These are phyloP conservation scores for Tylopilus sp. DNA, from an alignment of 768 basidiomycete genomes.

Conservation along the genomic window DNA sequence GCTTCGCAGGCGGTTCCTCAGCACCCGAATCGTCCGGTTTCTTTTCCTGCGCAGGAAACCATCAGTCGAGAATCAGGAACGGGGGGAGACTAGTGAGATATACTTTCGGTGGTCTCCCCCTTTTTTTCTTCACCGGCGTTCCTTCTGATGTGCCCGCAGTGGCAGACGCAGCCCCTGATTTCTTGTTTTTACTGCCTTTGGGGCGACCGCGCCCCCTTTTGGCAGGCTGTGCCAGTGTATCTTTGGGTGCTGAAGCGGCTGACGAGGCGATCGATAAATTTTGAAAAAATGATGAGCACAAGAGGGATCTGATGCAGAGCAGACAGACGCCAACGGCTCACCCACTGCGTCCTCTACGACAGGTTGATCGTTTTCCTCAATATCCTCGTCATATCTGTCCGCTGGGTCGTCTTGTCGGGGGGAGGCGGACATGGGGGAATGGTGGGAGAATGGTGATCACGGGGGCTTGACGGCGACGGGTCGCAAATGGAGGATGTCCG, in stretches of 20 bases:
- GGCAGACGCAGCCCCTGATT: slow-evolving; percentile 35
- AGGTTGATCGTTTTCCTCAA: slow-evolving; percentile 48
- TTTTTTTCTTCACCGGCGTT: slow-evolving; percentile 39
- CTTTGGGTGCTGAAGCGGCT: slow-evolving; percentile 40
- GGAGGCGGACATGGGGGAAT: slow-evolving; percentile 57
- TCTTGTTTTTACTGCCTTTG: slow-evolving; percentile 82
- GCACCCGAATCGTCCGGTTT: slow-evolving; percentile 45
- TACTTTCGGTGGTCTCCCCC: slow-evolving; percentile 54
- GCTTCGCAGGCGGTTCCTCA: slow-evolving; percentile 55
- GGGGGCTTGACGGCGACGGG: slow-evolving; percentile 21
- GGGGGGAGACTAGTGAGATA: slow-evolving; percentile 5
- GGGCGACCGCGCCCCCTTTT: slow-evolving; percentile 89
- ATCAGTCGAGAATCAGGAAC: slow-evolving; percentile 25
- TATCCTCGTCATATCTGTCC: slow-evolving; percentile 60
- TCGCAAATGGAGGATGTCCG: slow-evolving; percentile 26
- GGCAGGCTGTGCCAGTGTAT: slow-evolving; percentile 34
- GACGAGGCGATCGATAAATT: slow-evolving; percentile 21
- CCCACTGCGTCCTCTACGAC: slow-evolving; percentile 32
- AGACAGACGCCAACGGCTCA: slow-evolving; percentile 18
- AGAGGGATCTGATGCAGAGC: slow-evolving; percentile 11
- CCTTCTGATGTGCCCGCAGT: slow-evolving; percentile 29
- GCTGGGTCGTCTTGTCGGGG: slow-evolving; percentile 51
- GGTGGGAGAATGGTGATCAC: slow-evolving; percentile 22
- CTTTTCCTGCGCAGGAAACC: slow-evolving; percentile 26
- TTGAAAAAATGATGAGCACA: slow-evolving; percentile 15